Conservation (phyloP, 2,329 filamentous ascomycete genomes). For the Thelonectria discophora region DNA sequence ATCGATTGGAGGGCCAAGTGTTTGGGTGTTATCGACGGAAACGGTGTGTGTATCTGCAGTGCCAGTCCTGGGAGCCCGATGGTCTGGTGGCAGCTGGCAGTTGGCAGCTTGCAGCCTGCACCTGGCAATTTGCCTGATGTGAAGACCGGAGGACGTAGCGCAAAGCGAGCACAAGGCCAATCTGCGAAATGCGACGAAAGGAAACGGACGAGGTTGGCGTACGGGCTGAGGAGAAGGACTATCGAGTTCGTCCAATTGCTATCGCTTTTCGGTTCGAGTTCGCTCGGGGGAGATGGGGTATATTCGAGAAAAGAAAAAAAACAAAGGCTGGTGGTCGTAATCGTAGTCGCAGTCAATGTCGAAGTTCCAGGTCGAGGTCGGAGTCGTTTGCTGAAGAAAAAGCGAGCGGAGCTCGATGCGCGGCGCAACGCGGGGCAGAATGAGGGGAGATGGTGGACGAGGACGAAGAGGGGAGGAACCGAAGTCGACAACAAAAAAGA, state of each 20-base stretch:
- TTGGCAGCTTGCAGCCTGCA: background rate
- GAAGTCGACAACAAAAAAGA: slow-evolving; percentile 9
- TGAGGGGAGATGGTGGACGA: slow-evolving; percentile 7
- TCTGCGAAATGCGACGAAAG: background rate
- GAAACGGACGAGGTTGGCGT: background rate
- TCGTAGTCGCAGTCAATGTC: background rate
- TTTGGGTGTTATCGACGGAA: slow-evolving; percentile 13
- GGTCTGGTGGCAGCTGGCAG: background rate
- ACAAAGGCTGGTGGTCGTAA: background rate
- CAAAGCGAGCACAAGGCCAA: background rate
- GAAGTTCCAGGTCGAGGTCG: background rate
- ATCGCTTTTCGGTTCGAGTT: background rate
- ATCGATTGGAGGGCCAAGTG: slow-evolving; percentile 34
- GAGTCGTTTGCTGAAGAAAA: background rate
- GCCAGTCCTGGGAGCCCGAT: background rate
- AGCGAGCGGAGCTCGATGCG: slow-evolving; percentile 10
- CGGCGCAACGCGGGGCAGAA: slow-evolving; percentile 12
- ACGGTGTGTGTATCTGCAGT: background rate
- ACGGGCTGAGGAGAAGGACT: background rate
- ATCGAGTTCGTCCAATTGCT: background rate
- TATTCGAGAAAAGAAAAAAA: background rate
- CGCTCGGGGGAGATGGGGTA: background rate
- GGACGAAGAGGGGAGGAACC: background rate
- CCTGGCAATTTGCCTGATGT: background rate
- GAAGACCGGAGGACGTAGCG: background rate